Evolutionary conservation across 345 rosid genomes (phyloP).

Genomic region (Citrus unshiu): DNA sequence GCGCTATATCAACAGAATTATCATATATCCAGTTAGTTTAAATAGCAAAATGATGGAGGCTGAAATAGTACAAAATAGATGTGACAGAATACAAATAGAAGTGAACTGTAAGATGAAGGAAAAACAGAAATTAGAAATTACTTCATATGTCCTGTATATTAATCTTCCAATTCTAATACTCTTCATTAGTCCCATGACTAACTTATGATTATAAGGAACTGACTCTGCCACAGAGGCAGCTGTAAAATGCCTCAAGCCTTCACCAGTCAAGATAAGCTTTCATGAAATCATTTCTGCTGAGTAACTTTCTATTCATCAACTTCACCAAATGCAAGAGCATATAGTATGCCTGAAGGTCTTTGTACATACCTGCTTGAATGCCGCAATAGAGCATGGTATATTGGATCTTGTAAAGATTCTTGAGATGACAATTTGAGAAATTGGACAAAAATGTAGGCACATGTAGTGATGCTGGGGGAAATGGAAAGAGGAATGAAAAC

Average conservation of each 20-base stretch:
- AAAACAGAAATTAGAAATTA: background rate
- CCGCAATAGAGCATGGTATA: slow-evolving; percentile 57
- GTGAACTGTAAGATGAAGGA: background rate
- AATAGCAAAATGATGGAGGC: background rate
- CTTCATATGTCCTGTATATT: background rate
- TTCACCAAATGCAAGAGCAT: background rate
- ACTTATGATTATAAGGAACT: background rate
- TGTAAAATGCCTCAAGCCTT: background rate
- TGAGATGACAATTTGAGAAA: slow-evolving; percentile 59
- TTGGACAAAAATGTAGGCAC: slow-evolving; percentile 65
- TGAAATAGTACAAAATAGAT: background rate
- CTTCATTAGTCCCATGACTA: background rate
- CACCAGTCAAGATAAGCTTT: background rate
- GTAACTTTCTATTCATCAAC: background rate
- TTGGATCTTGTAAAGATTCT: slow-evolving; percentile 64
- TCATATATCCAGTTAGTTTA: background rate
- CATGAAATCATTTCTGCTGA: background rate
- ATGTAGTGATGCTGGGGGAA: slow-evolving; percentile 46
- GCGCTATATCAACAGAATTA: background rate
- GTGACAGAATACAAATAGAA: background rate
- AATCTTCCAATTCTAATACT: background rate
- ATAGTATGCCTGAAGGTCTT: slow-evolving; percentile 7
- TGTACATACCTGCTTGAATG: slow-evolving; percentile 47
- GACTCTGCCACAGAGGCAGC: background rate
- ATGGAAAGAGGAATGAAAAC: background rate